These are phyloP conservation scores for Polygonum maritimum DNA, from an alignment of 148 eudicot genomes.

Conservation along the genomic window DNA sequence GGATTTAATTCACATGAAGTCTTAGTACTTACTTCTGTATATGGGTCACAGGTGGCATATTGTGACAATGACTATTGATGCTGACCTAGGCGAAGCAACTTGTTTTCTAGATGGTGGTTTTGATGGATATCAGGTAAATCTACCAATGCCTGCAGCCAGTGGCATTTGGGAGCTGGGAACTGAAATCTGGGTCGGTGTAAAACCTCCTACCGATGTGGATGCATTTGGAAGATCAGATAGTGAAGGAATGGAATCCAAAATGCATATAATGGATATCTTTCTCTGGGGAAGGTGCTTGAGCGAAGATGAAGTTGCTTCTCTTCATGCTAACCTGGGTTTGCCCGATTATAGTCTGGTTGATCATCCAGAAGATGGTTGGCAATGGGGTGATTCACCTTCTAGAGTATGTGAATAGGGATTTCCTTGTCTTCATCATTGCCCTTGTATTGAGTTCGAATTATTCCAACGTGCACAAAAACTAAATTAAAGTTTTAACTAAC, in stretches of 20 bases:
- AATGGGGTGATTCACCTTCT: slow-evolving; percentile 88
- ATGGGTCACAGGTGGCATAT: slow-evolving; percentile 80
- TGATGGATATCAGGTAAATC: slow-evolving; percentile 74
- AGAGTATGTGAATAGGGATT: slow-evolving; percentile 49
- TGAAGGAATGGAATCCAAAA: slow-evolving; percentile 89
- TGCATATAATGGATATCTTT: slow-evolving; percentile 97
- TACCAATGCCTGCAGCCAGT: slow-evolving; percentile 54
- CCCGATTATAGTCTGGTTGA: slow-evolving; percentile 61
- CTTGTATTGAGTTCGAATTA: neutral
- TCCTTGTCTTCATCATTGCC: neutral
- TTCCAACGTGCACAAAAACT: neutral
- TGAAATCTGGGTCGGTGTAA: slow-evolving; percentile 88
- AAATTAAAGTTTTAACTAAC: neutral
- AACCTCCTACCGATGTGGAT: slow-evolving; percentile 82
- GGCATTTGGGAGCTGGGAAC: slow-evolving; percentile 94
- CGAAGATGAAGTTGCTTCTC: slow-evolving; percentile 83
- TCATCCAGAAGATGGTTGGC: slow-evolving; percentile 85
- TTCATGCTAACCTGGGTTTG: slow-evolving; percentile 67
- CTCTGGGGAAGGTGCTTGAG: slow-evolving; percentile 98
- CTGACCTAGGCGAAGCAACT: slow-evolving; percentile 92
- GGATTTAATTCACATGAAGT: neutral
- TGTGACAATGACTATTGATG: slow-evolving; percentile 84
- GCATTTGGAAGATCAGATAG: slow-evolving; percentile 98
- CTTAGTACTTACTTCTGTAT: neutral
- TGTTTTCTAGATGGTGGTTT: slow-evolving; percentile 89